Evolutionary conservation across 192 early-diverging fungal genomes (phyloP), one percentile per base, ranked within the genome.

Genomic region (Coemansia sp.): DNA sequence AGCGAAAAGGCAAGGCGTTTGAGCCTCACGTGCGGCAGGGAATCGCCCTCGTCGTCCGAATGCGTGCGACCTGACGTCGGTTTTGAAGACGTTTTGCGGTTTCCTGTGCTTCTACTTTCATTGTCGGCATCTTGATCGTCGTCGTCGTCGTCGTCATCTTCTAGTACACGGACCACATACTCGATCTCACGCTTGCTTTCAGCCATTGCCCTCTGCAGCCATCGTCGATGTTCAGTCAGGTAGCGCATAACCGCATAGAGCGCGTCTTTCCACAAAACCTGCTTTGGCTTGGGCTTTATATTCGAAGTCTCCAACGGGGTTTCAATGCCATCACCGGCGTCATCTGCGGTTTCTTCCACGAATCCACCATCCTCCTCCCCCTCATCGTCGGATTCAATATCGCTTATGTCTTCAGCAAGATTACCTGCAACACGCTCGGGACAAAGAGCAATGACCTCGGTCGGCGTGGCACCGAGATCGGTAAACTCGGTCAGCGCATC

Each of bases 171-270:
- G n/a, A 76, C 71, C 13, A 60, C 63, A 41, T 75, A 84, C 59
- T 70, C 70, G 7, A 76, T 55, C 19, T 75, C 71, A 20, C 68
- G 79, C 46, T 72, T 63, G 38, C 54, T 68, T 2, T 74, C 70
- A 1, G 63, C 63, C 0, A 88, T 59, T 7, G 82, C 71, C 57
- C 87, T 87, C 23, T 87, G 81, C 35, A 94, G 76, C 66, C 88
- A 89, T 40, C 89, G 86, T 1, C 95, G 89, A 58, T 93, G 91
- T 56, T 91, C 90, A 8, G 93, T 92, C 56, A 98, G 76, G 71
- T 95, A 98, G 33, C 91, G 87, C 79, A 95, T 90, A 42, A 98
- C 70, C 25, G 87, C 84, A 4, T 78, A 85, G 4, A 81, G 43
- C 29, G 74, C 71, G 7, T 84, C 78, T 19, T 75, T 73, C 71